Evolutionary conservation across 495 filamentous ascomycete genomes (phyloP), one percentile per base, ranked within the genome.

Genomic region (Lophium mytilinum): DNA sequence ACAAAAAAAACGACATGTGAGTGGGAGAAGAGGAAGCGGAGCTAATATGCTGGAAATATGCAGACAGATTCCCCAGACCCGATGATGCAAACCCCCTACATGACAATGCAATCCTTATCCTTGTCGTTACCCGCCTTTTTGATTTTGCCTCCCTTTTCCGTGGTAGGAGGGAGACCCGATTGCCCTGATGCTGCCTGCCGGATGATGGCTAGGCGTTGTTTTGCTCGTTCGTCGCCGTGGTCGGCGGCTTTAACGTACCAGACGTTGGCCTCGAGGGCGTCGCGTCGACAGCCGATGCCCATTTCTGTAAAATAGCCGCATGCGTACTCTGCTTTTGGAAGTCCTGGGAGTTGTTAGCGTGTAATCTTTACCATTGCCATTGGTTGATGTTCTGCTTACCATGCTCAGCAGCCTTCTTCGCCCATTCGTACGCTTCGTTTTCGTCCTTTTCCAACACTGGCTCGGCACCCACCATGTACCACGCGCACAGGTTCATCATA

Each of bases 401-500:
- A 62, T 81, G 75, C 58, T 92, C 83, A 36, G 91, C 91, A 42
- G 93, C 90, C 58, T 82, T 84, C 68, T 80, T 78, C 24, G 93
- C 93, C 93, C 93, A 99, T 69, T 95, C 90, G 68, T 92, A 97
- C 3, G 93, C 93, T 70, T 99, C 93, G 51, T 85, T 84, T 71
- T 97, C 94, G 61, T 97, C 91, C 71, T 90, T 95, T 55, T 94
- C 89, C 30, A 99, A 73, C 15, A 96, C 83, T 0, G 93, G 93
- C 64, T 91, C 88, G 9, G 93, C 94, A 0, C 93, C 93, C 9
- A 97, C 87, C 71, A 99, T 84, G 70, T 96, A 99, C 93, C 93
- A 99, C 12, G 93, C 93, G 68, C 93, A 97, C 19, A 99, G 78
- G 15, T 90, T 90, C 90, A 99, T 95, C 92, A 96, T 96, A n/a